These are phyloP conservation scores for Physcia stellaris DNA, from an alignment of 495 filamentous ascomycete genomes.

Conservation along the genomic window DNA sequence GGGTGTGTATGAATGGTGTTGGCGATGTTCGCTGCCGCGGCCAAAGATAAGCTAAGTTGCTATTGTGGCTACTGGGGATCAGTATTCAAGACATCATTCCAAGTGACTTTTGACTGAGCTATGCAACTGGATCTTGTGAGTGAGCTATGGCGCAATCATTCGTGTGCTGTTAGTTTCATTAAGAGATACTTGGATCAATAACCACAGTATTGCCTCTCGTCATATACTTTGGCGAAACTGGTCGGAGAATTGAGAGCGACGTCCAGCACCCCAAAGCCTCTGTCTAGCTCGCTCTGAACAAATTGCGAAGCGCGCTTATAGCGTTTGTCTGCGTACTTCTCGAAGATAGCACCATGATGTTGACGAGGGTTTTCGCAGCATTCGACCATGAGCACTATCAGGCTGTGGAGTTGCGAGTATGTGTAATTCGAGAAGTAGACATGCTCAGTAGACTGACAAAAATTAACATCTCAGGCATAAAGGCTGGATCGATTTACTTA, in stretches of 20 bases:
- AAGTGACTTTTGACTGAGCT: background rate
- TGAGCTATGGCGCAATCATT: background rate
- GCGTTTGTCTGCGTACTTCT: constrained; percentile 76
- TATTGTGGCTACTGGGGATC: background rate
- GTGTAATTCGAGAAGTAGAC: constrained; percentile 90
- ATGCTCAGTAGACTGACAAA: constrained; percentile 56
- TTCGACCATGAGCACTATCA: constrained; percentile 64
- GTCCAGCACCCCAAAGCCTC: constrained; percentile 33
- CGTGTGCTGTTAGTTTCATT: background rate
- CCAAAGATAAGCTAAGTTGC: background rate
- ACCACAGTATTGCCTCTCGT: constrained; percentile 5
- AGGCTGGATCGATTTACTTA: constrained; percentile 32
- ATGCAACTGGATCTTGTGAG: background rate
- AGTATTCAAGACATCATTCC: background rate
- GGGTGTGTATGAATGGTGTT: background rate
- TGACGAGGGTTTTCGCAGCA: constrained; percentile 70
- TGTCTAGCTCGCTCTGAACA: constrained; percentile 57
- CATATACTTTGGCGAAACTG: constrained; percentile 2
- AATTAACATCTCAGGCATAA: constrained; percentile 18
- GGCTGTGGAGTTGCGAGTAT: constrained; percentile 61
- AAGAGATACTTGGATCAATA: constrained; percentile 1
- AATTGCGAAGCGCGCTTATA: constrained; percentile 73
- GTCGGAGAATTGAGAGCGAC: constrained; percentile 7
- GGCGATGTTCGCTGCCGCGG: background rate
- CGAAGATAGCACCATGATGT: constrained; percentile 76